Conservation (phyloP, 2,329 filamentous ascomycete genomes). For the Microcera coccophila region DNA sequence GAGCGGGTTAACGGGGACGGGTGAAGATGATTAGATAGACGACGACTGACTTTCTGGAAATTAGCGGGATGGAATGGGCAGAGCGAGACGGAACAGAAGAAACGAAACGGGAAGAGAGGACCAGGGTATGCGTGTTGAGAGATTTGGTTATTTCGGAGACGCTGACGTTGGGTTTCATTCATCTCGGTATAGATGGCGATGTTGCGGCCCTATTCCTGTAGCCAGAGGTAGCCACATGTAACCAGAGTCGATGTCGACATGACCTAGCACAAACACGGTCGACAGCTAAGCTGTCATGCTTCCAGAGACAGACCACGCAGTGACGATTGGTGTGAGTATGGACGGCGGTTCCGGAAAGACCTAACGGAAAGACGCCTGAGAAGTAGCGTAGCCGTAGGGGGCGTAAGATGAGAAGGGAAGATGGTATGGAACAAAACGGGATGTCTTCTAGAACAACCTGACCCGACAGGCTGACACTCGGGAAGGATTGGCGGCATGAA, state of each 20-base stretch:
- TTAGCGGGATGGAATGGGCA: not conserved
- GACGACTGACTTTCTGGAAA: not conserved
- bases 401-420: conserved; percentile 1
- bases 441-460: conserved; percentile 21
- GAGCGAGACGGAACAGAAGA: not conserved
- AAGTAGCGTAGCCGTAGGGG: not conserved
- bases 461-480: conserved; percentile 7
- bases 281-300: too few relatives aligned
- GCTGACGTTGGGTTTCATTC: conserved; percentile 3
- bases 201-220: not conserved
- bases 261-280: not conserved
- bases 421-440: not conserved
- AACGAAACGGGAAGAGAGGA: not conserved
- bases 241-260: not conserved
- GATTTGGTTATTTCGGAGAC: conserved; percentile 11
- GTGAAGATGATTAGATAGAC: conserved; percentile 37
- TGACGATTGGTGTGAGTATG: not conserved
- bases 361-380: not conserved
- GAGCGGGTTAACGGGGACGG: conserved; percentile 48
- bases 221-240: not conserved
- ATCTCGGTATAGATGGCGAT: not conserved
- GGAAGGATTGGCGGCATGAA: not conserved
- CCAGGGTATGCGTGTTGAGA: conserved; percentile 3
- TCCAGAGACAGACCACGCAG: not conserved
- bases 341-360: not conserved